Evolutionary conservation across 2,329 filamentous ascomycete genomes (phyloP), one percentile per base, ranked within the genome.

Genomic region (Tolypocladium paradoxum): DNA sequence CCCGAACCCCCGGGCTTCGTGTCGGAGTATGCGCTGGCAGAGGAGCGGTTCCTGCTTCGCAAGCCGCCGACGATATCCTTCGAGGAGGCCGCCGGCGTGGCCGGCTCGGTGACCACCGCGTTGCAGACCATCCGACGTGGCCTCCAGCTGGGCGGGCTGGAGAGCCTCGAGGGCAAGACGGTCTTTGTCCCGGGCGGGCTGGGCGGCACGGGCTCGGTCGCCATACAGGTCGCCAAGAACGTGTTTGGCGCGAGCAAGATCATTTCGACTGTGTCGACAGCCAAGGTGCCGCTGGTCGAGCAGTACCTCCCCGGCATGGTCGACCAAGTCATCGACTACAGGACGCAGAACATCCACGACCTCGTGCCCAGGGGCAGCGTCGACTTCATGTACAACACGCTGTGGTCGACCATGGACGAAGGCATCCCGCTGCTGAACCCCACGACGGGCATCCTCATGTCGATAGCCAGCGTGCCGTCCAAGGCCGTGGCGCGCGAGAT

Each of bases 291-390:
- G 0, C 65, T 73, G 24, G 73, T 79, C 0, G 68, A 72, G 43
- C 57, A 70, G 53, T 58, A 66, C 35, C 62, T 76, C 0, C 68
- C 72, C 0, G 73, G 71, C 0, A 64, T 75, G 6, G 72, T 78
- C 2, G 76, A 78, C 61, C 68, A 76, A 56, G 62, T 80, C 29
- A 65, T 79, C 54, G 77, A 81, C 59, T 82, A 82, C 62, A 72
- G 67, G 52, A 72, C 64, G 45, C 60, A 69, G 34, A 64, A 71
- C 6, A 61, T 77, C 3, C 58, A 62, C 34, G 55, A 68, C 6
- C 62, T 53, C 18, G 68, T 79, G 2, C 65, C 70, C 2, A 60
- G 59, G 2, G 72, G 70, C 27, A 73, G 65, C 20, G 71, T 80
- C 3, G 78, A 81, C 57, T 71, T 80, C 51, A 68, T 76, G 29